These are phyloP conservation scores for Cardamine chenopodiifolia DNA, from an alignment of 345 rosid genomes.

Conservation along the genomic window DNA sequence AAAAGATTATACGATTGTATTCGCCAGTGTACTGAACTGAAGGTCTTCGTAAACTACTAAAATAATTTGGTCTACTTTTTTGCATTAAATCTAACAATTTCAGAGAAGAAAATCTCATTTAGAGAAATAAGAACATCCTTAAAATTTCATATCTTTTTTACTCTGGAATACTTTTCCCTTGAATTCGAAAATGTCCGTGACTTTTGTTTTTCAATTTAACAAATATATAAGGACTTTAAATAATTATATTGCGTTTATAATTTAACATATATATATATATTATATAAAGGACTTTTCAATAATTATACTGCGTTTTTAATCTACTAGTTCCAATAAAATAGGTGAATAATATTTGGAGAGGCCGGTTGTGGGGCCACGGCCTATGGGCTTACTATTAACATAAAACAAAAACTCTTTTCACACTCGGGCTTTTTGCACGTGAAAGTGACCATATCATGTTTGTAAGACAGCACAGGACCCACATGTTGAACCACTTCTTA, in stretches of 20 bases:
- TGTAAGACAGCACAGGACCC: slow-evolving; percentile 28
- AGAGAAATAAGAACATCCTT: neutral
- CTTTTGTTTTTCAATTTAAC: too few relatives aligned
- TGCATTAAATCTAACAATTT: neutral
- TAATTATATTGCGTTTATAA: too few relatives aligned
- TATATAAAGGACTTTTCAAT: neutral
- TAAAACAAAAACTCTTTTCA: slow-evolving; percentile 27
- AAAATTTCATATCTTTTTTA: neutral
- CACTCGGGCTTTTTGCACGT: slow-evolving; percentile 41
- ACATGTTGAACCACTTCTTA: slow-evolving; percentile 22
- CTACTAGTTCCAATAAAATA: neutral
- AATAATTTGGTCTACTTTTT: too few relatives aligned
- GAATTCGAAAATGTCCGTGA: neutral
- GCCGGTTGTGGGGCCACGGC: slow-evolving; percentile 27
- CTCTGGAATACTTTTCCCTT: neutral
- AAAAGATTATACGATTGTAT: neutral
- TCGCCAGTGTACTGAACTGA: neutral
- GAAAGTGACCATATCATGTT: slow-evolving; percentile 35
- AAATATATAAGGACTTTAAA: neutral
- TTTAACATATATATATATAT: too few relatives aligned
- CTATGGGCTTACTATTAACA: slow-evolving; percentile 16
- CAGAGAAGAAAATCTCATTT: neutral
- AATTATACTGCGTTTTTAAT: neutral
- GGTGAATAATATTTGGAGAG: neutral
- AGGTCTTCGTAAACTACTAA: neutral